These are phyloP conservation scores for Colletotrichum sidae DNA, from an alignment of 2,329 filamentous ascomycete genomes.

Conservation along the genomic window DNA sequence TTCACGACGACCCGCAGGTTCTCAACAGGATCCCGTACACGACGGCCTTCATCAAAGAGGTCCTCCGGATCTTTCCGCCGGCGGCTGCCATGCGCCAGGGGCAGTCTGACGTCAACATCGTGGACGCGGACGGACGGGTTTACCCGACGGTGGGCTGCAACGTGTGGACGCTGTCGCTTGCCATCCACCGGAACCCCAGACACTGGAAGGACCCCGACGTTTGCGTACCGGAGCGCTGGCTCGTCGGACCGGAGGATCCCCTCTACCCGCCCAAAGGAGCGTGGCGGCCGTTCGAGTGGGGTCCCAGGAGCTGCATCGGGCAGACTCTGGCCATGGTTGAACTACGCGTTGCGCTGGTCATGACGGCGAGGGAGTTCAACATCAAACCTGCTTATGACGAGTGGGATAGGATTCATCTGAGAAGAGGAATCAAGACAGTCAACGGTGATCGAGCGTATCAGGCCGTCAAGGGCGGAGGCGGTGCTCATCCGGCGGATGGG, in stretches of 20 bases:
- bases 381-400: constrained; percentile 21
- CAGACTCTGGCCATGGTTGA: constrained; percentile 59
- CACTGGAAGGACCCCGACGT: constrained; percentile 56
- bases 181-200: constrained; percentile 51
- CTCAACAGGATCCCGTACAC: constrained; percentile 65
- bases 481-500: constrained; percentile 21
- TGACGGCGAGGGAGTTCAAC: constrained; percentile 60
- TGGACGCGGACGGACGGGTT: constrained; percentile 53
- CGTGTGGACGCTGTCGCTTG: constrained; percentile 53
- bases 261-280: constrained; percentile 48
- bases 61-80: constrained; percentile 64
- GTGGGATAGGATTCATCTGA: constrained; percentile 13
- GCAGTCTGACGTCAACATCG: constrained; percentile 49
- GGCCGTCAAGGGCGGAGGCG: constrained; percentile 12
- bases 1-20: constrained; percentile 55
- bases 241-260: constrained; percentile 39
- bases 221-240: constrained; percentile 62
- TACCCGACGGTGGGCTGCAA: constrained; percentile 58
- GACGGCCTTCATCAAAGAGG: constrained; percentile 65
- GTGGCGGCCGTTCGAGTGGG: constrained; percentile 63
- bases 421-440: constrained; percentile 40
- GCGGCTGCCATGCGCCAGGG: constrained; percentile 57
- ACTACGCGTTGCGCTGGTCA: constrained; percentile 57
- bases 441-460: constrained; percentile 17
- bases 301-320: constrained; percentile 62